Conservation (phyloP, 805 yeast genomes). For the Cephaloascus albidus region DNA sequence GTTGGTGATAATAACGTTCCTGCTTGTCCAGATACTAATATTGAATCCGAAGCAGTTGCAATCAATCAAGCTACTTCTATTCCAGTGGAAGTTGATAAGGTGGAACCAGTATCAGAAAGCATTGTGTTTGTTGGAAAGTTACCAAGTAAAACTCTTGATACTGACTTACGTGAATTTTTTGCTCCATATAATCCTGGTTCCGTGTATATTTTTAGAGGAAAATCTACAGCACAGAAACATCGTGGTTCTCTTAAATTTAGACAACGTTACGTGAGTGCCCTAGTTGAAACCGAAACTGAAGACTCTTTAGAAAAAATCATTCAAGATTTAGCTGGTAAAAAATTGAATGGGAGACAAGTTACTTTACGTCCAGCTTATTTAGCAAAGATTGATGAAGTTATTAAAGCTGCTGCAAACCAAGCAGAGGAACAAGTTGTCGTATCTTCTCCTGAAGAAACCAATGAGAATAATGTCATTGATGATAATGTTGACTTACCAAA, state of each 20-base stretch:
- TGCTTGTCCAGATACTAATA: slow-evolving; percentile 1
- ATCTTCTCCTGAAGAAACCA: not conserved
- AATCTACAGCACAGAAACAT: slow-evolving; percentile 13
- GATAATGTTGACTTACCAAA: not conserved
- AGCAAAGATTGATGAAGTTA: slow-evolving; percentile 33
- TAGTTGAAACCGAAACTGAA: slow-evolving; percentile 35
- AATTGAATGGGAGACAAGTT: slow-evolving; percentile 25
- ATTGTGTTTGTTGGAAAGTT: slow-evolving; percentile 36
- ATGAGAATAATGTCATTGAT: too few species aligned
- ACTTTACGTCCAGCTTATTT: slow-evolving; percentile 28
- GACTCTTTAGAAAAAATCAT: slow-evolving; percentile 34
- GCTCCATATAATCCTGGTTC: slow-evolving; percentile 34
- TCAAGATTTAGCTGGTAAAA: slow-evolving; percentile 22
- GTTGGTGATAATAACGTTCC: not conserved
- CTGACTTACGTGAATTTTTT: slow-evolving; percentile 34
- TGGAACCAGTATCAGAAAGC: slow-evolving; percentile 23
- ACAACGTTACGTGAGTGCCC: slow-evolving; percentile 37
- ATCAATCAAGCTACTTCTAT: slow-evolving; percentile 4
- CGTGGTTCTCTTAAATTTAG: slow-evolving; percentile 14
- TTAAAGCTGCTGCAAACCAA: slow-evolving; percentile 26
- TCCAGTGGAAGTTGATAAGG: not conserved
- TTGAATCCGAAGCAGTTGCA: slow-evolving; percentile 5
- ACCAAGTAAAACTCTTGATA: slow-evolving; percentile 29
- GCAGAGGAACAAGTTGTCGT: too few species aligned
- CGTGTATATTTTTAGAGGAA: slow-evolving; percentile 35